These are phyloP conservation scores for Chrysopogon serrulatus DNA, from an alignment of 176 grass and related monocot species.

Conservation along the genomic window DNA sequence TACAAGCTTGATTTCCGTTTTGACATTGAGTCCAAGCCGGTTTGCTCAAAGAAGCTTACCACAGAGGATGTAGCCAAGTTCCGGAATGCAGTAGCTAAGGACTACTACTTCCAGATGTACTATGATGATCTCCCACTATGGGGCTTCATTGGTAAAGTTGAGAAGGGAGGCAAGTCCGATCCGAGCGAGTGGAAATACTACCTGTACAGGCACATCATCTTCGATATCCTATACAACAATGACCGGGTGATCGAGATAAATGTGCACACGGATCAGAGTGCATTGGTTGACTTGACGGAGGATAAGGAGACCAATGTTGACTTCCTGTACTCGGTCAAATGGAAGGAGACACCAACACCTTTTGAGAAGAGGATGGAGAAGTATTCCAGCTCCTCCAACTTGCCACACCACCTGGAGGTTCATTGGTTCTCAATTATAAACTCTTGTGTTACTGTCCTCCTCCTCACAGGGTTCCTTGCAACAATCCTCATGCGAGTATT, in stretches of 20 bases:
- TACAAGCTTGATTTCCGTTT: constrained; percentile 82
- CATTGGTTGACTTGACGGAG: constrained; percentile 73
- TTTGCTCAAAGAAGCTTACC: constrained; percentile 76
- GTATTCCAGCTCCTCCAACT: constrained; percentile 78
- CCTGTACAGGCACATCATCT: constrained; percentile 91
- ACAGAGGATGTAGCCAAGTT: constrained; percentile 80
- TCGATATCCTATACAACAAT: constrained; percentile 73
- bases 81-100: constrained; percentile 63
- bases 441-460: constrained; percentile 88
- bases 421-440: constrained; percentile 99
- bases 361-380: constrained; percentile 98
- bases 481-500: constrained; percentile 97
- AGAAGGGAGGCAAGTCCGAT: constrained; percentile 60
- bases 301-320: constrained; percentile 69
- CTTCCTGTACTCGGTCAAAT: constrained; percentile 83
- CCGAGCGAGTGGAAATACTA: constrained; percentile 77
- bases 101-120: constrained; percentile 99
- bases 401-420: constrained; percentile 85
- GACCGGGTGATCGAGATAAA: constrained; percentile 87
- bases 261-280: constrained; percentile 67
- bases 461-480: constrained; percentile 86
- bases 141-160: constrained; percentile 95
- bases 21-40: constrained; percentile 50
- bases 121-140: constrained; percentile 93
- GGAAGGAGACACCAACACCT: constrained; percentile 74